A percentile compares a stretch with the other conserved stretches of the same genome.
Conservation (phyloP, 2,329 filamentous ascomycete species). For the Colletotrichum gloeosporioides region DNA sequence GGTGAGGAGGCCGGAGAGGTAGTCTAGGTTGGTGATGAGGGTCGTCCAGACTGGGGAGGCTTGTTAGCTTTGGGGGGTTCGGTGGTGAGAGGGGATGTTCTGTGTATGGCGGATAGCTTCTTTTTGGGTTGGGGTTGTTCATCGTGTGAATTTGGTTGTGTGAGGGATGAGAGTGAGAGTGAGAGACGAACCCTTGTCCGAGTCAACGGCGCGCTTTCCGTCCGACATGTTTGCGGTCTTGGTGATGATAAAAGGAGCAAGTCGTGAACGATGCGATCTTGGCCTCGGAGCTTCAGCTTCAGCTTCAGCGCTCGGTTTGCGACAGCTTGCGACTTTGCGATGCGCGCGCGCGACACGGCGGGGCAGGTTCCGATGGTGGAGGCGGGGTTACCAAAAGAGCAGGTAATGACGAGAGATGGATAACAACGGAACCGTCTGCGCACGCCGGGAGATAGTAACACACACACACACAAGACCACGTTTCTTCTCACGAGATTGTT, state of each 20-base stretch:
- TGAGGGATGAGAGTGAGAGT: not conserved
- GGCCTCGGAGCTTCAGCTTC: not conserved
- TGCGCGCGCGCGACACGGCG: not conserved
- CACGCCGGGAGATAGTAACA: not conserved
- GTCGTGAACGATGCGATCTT: not conserved
- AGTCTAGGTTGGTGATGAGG: slow-evolving; percentile 83
- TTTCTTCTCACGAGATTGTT: not conserved
- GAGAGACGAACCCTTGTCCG: slow-evolving; percentile 38
- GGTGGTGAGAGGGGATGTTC: not conserved
- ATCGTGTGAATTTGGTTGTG: not conserved
- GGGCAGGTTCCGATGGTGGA: slow-evolving; percentile 18
- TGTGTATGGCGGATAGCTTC: not conserved
- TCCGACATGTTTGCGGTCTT: slow-evolving; percentile 18
- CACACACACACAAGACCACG: not conserved
- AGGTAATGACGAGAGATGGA: not conserved
- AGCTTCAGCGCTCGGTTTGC: not conserved
- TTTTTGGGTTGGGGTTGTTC: not conserved
- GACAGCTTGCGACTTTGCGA: not conserved
- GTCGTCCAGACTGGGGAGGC: slow-evolving; percentile 76
- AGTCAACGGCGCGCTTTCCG: slow-evolving; percentile 39
- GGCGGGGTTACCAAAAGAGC: slow-evolving; percentile 3
- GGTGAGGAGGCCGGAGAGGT: slow-evolving; percentile 82
- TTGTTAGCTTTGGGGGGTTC: not conserved
- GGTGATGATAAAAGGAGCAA: not conserved
- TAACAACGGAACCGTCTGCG: not conserved